These are phyloP conservation scores for Fusarium nelsonii DNA, from an alignment of 2,329 filamentous ascomycete species.

Conservation along the genomic window DNA sequence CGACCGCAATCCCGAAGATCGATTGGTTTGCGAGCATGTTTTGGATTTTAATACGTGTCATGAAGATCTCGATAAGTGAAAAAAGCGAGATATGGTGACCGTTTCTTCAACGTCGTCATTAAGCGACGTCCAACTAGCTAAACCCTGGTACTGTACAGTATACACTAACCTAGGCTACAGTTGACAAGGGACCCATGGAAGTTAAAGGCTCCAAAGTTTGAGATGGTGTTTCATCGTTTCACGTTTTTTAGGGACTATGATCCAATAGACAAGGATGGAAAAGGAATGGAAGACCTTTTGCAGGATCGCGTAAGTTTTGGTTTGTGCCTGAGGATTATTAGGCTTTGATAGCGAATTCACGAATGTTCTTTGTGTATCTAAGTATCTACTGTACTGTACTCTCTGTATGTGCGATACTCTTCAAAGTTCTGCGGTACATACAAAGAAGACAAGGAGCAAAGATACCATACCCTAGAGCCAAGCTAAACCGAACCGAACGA, in stretches of 20 bases:
- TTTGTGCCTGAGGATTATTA: slow-evolving; percentile 1
- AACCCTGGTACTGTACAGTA: slow-evolving; percentile 9
- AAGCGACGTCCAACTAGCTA: background rate
- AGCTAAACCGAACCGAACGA: background rate
- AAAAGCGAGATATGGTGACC: background rate
- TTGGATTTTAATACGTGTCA: background rate
- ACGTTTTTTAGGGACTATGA: slow-evolving; percentile 5
- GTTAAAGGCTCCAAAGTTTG: slow-evolving; percentile 33
- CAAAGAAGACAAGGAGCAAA: background rate
- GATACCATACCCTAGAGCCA: slow-evolving; percentile 9
- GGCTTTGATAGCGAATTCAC: background rate
- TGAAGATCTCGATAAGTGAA: slow-evolving; percentile 13
- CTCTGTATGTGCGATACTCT: slow-evolving; percentile 2
- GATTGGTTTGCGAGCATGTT: slow-evolving; percentile 23
- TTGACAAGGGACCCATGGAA: slow-evolving; percentile 34
- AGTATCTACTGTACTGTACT: background rate
- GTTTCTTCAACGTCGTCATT: slow-evolving; percentile 23
- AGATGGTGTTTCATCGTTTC: slow-evolving; percentile 40
- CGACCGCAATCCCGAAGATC: slow-evolving; percentile 15
- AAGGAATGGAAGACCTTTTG: background rate
- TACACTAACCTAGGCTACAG: background rate
- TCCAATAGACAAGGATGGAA: background rate
- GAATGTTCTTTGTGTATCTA: background rate
- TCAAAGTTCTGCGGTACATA: slow-evolving; percentile 15
- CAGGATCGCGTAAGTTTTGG: background rate